Conservation (phyloP, 2,329 filamentous ascomycete genomes). For the Cercospora janseana region DNA sequence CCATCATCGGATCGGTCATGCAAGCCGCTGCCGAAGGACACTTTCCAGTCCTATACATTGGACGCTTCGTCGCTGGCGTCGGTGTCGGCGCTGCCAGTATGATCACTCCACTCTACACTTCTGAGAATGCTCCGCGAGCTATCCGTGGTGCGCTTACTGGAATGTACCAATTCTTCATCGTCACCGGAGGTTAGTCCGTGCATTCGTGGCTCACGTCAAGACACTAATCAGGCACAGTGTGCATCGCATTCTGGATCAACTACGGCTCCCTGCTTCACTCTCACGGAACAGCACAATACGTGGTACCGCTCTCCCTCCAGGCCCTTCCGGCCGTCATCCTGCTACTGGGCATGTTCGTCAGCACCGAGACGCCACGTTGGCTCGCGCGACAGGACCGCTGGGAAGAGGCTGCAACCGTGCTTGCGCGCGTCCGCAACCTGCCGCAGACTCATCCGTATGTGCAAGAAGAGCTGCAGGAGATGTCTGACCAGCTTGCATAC, state of each 20-base stretch:
- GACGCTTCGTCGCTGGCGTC: slow-evolving; percentile 53
- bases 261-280: slow-evolving; percentile 52
- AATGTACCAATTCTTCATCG: slow-evolving; percentile 61
- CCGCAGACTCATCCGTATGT: slow-evolving; percentile 60
- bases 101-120: slow-evolving; percentile 59
- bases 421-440: slow-evolving; percentile 56
- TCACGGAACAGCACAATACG: slow-evolving; percentile 43
- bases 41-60: slow-evolving; percentile 26
- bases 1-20: slow-evolving; percentile 68
- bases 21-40: slow-evolving; percentile 59
- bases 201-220: background rate
- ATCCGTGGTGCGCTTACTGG: slow-evolving; percentile 58
- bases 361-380: slow-evolving; percentile 39
- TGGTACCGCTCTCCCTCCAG: slow-evolving; percentile 65
- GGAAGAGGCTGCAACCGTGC: slow-evolving; percentile 60
- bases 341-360: slow-evolving; percentile 61
- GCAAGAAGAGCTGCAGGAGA: slow-evolving; percentile 58
- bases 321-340: slow-evolving; percentile 62
- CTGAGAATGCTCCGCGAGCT: slow-evolving; percentile 47
- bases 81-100: slow-evolving; percentile 42
- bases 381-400: slow-evolving; percentile 66
- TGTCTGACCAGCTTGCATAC: slow-evolving; percentile 64
- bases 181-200: slow-evolving; percentile 17
- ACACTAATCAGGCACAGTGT: slow-evolving; percentile 5
- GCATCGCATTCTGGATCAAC: slow-evolving; percentile 45